phyloP scores from a whole-genome alignment of 345 rosid genomes.

The Gossypium raimondii region DNA sequence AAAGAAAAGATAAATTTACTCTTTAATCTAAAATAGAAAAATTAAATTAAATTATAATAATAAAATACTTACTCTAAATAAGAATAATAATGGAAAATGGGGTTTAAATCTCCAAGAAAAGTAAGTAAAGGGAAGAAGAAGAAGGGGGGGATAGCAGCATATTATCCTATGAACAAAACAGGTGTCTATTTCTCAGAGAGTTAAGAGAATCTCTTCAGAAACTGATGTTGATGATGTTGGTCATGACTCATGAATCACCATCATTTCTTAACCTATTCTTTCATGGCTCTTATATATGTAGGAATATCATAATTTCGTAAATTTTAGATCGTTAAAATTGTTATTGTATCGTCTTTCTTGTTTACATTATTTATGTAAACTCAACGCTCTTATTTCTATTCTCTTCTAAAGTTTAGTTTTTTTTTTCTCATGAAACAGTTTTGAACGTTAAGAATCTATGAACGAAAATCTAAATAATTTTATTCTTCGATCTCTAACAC shows the following conservation, averaged over 20 bases:
- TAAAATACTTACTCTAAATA: neutral
- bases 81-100: neutral
- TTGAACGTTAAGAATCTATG: accelerated
- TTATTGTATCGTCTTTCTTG: accelerated
- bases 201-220: slow-evolving; percentile 4
- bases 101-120: slow-evolving; percentile 17
- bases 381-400: too few species aligned
- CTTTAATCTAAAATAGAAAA: too few species aligned
- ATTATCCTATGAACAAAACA: slow-evolving; percentile 24
- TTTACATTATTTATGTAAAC: accelerated
- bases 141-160: neutral
- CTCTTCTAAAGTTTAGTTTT: too few species aligned
- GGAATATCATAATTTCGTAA: too few species aligned
- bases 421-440: too few species aligned
- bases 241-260: neutral
- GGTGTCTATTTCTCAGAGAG: slow-evolving; percentile 12
- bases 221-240: neutral
- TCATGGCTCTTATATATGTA: neutral
- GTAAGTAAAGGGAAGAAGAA: neutral
- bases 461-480: too few species aligned
- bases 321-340: accelerated
- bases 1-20: too few species aligned
- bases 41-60: too few species aligned
- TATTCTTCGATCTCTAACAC: too few species aligned
- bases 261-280: neutral